Evolutionary conservation across 2,329 filamentous ascomycete species (phyloP), one percentile per base, ranked within the genome.

Genomic region (Alternaria triticina): DNA sequence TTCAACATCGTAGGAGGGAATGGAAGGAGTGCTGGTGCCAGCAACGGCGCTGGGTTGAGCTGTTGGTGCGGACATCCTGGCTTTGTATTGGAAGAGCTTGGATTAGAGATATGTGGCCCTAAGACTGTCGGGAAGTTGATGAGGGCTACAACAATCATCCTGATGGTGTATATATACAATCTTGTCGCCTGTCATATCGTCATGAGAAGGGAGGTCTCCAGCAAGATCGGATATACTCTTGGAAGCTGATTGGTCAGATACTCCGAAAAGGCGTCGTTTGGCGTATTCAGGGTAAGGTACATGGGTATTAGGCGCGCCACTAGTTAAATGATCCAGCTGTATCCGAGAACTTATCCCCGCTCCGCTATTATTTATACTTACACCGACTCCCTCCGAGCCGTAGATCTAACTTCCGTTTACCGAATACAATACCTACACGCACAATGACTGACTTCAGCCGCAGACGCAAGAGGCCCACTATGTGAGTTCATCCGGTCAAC

Each of bases 391-490:
- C 28, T 12, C 13, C 6, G 28, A 11, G 8, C 12, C 17, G 15
- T 22, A 13, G 30, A 30, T 30, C 12, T 33, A 20, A 23, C 13
- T 13, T 20, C 15, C 12, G 1, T 6, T 30, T 17, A 11, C 20
- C 20, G 27, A 25, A 25, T 25, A 13, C 22, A n/a, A 3, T 15
- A n/a, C 13, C 6, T 10, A 33, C 20, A 54, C 10, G 3, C 11
- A 36, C 5, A 10, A 71, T 69, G 65, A 23, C 74, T 69, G 66
- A 77, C 72, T 54, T 78, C 2, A 15, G 23, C 58, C 61, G 62
- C 17, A 63, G 78, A 58, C 80, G 83, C 13, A 79, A 82, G 73
- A 74, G 84, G 55, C 82, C 82, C 49, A 77, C 77, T 64, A 79
- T 84, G 83, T 83, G 81, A 61, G 79, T 65, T 15, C 4, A 10